Percentiles rank a stretch among this genome's conserved stretches.
phyloP scores from a whole-genome alignment of 2,329 filamentous ascomycete species.

The Cercospora zeina region DNA sequence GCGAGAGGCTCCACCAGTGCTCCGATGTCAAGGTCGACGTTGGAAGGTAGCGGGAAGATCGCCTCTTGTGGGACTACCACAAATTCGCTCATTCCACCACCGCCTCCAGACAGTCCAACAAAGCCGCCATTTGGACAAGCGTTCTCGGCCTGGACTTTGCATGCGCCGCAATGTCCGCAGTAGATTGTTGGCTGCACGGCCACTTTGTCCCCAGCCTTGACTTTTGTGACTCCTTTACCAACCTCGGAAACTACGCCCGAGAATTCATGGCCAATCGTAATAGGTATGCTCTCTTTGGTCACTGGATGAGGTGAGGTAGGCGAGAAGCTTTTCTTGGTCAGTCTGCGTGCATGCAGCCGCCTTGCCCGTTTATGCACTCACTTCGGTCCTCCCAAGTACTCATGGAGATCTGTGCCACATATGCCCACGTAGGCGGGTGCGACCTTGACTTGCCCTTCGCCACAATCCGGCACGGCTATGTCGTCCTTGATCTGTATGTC shows the following conservation, averaged over 20 bases:
- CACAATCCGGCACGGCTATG: slow-evolving; percentile 51
- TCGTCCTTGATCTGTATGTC: slow-evolving; percentile 57
- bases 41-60: slow-evolving; percentile 54
- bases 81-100: slow-evolving; percentile 58
- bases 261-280: slow-evolving; percentile 66
- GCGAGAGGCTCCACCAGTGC: slow-evolving; percentile 64
- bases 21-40: slow-evolving; percentile 55
- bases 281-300: slow-evolving; percentile 58
- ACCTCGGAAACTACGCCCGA: slow-evolving; percentile 61
- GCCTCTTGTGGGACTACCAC: slow-evolving; percentile 54
- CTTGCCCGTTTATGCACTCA: slow-evolving; percentile 20
- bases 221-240: slow-evolving; percentile 46
- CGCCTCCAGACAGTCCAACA: slow-evolving; percentile 46
- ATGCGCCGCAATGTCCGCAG: slow-evolving; percentile 59
- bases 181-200: slow-evolving; percentile 62
- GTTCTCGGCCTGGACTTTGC: slow-evolving; percentile 56
- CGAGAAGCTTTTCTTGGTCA: slow-evolving; percentile 45
- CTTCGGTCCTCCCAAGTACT: slow-evolving; percentile 44
- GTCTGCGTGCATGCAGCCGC: not conserved
- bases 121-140: slow-evolving; percentile 60
- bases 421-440: slow-evolving; percentile 54
- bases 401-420: slow-evolving; percentile 47
- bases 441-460: slow-evolving; percentile 54
- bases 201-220: slow-evolving; percentile 59
- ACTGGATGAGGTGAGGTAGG: slow-evolving; percentile 58